phyloP scores from a whole-genome alignment of 2,329 filamentous ascomycete species.

The Podosphaera xanthii region DNA sequence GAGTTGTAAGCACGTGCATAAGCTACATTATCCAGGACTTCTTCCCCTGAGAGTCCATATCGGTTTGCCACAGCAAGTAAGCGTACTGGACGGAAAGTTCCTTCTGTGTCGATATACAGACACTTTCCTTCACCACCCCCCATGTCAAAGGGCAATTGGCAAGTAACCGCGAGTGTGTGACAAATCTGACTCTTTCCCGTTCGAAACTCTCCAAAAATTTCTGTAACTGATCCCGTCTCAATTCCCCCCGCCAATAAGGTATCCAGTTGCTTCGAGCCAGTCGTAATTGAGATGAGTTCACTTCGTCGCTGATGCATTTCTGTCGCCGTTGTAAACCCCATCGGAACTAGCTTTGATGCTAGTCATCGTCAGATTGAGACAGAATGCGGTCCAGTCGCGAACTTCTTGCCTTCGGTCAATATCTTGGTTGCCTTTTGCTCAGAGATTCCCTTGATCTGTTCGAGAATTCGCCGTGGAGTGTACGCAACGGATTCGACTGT shows the following conservation, averaged over 20 bases:
- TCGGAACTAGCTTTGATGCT: conserved; percentile 91
- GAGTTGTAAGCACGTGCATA: conserved; percentile 98
- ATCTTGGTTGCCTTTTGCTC: conserved; percentile 91
- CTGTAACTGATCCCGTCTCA: conserved; percentile 92
- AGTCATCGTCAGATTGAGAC: conserved; percentile 3
- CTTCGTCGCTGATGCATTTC: conserved; percentile 96
- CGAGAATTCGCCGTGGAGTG: conserved; percentile 57
- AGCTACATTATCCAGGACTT: conserved; percentile 93
- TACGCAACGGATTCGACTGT: conserved; percentile 94
- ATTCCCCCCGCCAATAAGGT: conserved; percentile 84
- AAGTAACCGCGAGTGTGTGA: conserved; percentile 94
- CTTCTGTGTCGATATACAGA: conserved; percentile 94
- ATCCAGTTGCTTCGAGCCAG: conserved; percentile 90
- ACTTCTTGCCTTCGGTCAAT: conserved; percentile 49
- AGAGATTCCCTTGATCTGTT: conserved; percentile 95
- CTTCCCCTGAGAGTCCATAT: conserved; percentile 85
- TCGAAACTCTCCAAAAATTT: conserved; percentile 93
- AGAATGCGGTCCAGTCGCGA: not conserved
- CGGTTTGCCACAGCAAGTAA: conserved; percentile 79
- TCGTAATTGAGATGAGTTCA: conserved; percentile 94
- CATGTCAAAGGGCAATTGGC: conserved; percentile 96
- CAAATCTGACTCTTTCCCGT: conserved; percentile 98
- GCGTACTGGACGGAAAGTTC: conserved; percentile 83
- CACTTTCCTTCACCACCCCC: conserved; percentile 96
- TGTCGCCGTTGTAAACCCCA: conserved; percentile 97